Conservation (phyloP, 2,329 filamentous ascomycete species). For the Colletotrichum agaves region DNA sequence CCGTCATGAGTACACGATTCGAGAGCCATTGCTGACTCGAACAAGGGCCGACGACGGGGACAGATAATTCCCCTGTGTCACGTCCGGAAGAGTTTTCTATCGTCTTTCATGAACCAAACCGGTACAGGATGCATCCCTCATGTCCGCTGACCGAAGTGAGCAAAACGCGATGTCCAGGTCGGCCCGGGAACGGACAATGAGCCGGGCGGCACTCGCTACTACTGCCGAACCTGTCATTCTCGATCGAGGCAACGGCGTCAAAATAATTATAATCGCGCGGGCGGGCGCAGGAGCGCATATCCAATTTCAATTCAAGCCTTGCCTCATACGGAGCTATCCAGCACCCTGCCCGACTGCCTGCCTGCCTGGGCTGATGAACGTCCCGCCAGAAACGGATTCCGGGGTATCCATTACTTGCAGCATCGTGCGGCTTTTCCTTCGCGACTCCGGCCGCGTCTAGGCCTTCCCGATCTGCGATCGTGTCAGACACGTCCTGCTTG, state of each 20-base stretch:
- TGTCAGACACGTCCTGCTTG: not conserved
- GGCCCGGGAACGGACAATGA: not conserved
- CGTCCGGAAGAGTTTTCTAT: not conserved
- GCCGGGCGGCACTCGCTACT: not conserved
- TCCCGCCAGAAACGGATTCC: not conserved
- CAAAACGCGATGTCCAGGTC: no score
- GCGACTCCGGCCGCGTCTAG: not conserved
- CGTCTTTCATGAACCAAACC: constrained; percentile 7
- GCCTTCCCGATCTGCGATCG: not conserved
- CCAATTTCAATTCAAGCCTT: not conserved
- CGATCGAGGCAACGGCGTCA: not conserved
- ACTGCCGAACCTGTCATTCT: not conserved
- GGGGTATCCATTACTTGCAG: not conserved
- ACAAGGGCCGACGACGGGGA: not conserved
- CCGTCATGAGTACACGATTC: constrained; percentile 4
- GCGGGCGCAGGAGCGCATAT: not conserved
- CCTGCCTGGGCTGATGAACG: no score
- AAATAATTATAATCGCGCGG: not conserved
- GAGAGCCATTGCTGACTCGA: constrained; percentile 9
- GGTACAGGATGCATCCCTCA: constrained; percentile 1
- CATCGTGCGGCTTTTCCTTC: not conserved
- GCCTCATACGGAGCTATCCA: not conserved
- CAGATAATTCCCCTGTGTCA: not conserved
- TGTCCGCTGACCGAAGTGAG: not conserved
- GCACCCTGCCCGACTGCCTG: no score